Evolutionary conservation across 345 rosid genomes (phyloP).

Genomic region (Lepidium aucheri): DNA sequence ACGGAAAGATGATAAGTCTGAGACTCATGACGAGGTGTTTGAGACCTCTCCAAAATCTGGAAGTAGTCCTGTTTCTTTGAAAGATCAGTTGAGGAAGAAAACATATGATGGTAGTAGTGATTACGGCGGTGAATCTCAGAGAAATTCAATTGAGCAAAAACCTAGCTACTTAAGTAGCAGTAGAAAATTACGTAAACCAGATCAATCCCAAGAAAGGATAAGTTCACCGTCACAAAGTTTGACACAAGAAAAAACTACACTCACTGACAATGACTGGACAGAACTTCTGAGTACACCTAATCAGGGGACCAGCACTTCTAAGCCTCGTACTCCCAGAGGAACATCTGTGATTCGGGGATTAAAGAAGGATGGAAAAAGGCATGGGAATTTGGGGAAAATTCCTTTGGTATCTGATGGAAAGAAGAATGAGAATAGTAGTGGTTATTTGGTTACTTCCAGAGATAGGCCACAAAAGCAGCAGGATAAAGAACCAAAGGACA

Average conservation of each 20-base stretch:
- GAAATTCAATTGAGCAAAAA: slow-evolving; percentile 30
- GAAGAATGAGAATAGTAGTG: slow-evolving; percentile 35
- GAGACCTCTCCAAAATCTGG: slow-evolving; percentile 39
- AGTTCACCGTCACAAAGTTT: slow-evolving; percentile 10
- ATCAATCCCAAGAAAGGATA: slow-evolving; percentile 28
- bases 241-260: slow-evolving; percentile 35
- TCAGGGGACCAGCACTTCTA: slow-evolving; percentile 25
- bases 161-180: slow-evolving; percentile 14
- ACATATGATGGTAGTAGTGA: slow-evolving; percentile 32
- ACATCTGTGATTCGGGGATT: slow-evolving; percentile 33
- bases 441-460: slow-evolving; percentile 22
- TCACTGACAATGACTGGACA: slow-evolving; percentile 88
- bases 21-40: slow-evolving; percentile 43
- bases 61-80: slow-evolving; percentile 57
- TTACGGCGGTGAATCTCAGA: slow-evolving; percentile 35
- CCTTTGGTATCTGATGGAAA: slow-evolving; percentile 35
- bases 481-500: slow-evolving; percentile 49
- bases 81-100: slow-evolving; percentile 78
- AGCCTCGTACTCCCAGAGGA: slow-evolving; percentile 34
- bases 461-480: slow-evolving; percentile 23
- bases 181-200: slow-evolving; percentile 8
- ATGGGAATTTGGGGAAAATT: slow-evolving; percentile 33
- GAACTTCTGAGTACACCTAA: slow-evolving; percentile 54
- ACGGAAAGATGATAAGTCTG: slow-evolving; percentile 54
- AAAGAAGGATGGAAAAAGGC: slow-evolving; percentile 45